These are phyloP conservation scores for Onygena corvina DNA, from an alignment of 2,329 filamentous ascomycete genomes.

Conservation along the genomic window DNA sequence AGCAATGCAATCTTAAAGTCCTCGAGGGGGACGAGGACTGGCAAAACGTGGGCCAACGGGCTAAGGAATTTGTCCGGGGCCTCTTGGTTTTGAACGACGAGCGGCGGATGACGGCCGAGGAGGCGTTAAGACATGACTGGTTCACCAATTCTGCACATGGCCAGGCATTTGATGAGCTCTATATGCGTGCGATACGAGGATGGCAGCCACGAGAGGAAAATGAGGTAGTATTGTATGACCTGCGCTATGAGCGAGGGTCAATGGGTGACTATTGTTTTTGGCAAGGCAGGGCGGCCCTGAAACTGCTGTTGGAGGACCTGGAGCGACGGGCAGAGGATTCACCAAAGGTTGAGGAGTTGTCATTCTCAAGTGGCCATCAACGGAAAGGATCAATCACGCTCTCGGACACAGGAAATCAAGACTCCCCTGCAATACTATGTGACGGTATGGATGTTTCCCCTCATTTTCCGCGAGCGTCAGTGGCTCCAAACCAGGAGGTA, in stretches of 20 bases:
- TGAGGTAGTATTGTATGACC: background rate
- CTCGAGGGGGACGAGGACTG: slow-evolving; percentile 37
- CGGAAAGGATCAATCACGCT: background rate
- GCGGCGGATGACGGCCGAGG: slow-evolving; percentile 40
- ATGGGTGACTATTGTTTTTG: slow-evolving; percentile 6
- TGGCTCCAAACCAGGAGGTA: background rate
- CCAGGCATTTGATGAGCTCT: slow-evolving; percentile 39
- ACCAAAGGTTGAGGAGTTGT: background rate
- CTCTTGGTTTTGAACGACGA: slow-evolving; percentile 42
- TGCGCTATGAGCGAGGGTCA: background rate
- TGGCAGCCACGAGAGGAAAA: slow-evolving; percentile 37
- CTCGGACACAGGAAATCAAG: background rate
- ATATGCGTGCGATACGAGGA: slow-evolving; percentile 36
- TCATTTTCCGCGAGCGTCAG: background rate
- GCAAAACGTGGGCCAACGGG: slow-evolving; percentile 31
- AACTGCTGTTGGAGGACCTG: background rate
- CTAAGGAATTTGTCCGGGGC: slow-evolving; percentile 43
- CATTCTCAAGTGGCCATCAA: background rate
- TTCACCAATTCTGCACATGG: slow-evolving; percentile 42
- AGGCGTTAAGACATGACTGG: slow-evolving; percentile 46
- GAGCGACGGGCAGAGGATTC: background rate
- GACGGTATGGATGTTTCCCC: background rate
- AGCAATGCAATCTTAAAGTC: slow-evolving; percentile 32
- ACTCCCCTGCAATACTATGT: background rate
- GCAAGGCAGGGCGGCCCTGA: background rate